Conservation (phyloP, 495 filamentous ascomycete genomes). For the Penicilliopsis zonata region DNA sequence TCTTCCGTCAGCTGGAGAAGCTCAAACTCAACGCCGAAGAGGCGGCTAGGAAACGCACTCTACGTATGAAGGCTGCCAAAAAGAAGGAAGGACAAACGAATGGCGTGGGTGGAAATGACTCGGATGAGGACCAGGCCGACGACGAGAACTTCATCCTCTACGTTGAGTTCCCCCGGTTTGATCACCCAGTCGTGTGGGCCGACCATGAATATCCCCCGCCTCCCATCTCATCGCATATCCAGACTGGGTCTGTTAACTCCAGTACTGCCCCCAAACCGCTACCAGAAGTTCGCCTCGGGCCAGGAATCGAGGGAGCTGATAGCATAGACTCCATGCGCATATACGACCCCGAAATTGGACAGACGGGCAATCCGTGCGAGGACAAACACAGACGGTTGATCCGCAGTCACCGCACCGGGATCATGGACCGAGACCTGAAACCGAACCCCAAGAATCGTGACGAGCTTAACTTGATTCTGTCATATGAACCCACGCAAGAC, state of each 20-base stretch:
- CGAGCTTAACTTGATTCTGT: slow-evolving; percentile 81
- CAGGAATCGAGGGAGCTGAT: slow-evolving; percentile 56
- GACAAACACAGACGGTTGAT: slow-evolving; percentile 88
- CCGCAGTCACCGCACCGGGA: slow-evolving; percentile 83
- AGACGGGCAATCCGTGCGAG: slow-evolving; percentile 84
- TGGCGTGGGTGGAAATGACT: slow-evolving; percentile 16
- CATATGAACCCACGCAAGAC: slow-evolving; percentile 83
- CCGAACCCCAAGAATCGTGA: slow-evolving; percentile 95
- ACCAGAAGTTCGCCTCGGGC: slow-evolving; percentile 72
- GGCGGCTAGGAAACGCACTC: slow-evolving; percentile 24
- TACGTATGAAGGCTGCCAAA: slow-evolving; percentile 16
- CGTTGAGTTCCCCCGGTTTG: slow-evolving; percentile 87
- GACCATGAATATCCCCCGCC: slow-evolving; percentile 87
- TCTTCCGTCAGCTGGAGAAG: slow-evolving; percentile 78
- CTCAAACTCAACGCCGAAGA: slow-evolving; percentile 46
- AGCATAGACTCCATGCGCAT: slow-evolving; percentile 57
- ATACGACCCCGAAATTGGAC: slow-evolving; percentile 88
- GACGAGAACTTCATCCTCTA: slow-evolving; percentile 62
- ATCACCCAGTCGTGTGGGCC: slow-evolving; percentile 90
- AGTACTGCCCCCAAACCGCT: slow-evolving; percentile 62
- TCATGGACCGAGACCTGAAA: slow-evolving; percentile 84
- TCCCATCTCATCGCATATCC: slow-evolving; percentile 58
- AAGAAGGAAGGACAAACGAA: slow-evolving; percentile 8
- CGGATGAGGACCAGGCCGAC: slow-evolving; percentile 30
- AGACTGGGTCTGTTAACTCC: slow-evolving; percentile 48